Conservation (phyloP, 768 basidiomycete species). For the Lentinus tigrinus region DNA sequence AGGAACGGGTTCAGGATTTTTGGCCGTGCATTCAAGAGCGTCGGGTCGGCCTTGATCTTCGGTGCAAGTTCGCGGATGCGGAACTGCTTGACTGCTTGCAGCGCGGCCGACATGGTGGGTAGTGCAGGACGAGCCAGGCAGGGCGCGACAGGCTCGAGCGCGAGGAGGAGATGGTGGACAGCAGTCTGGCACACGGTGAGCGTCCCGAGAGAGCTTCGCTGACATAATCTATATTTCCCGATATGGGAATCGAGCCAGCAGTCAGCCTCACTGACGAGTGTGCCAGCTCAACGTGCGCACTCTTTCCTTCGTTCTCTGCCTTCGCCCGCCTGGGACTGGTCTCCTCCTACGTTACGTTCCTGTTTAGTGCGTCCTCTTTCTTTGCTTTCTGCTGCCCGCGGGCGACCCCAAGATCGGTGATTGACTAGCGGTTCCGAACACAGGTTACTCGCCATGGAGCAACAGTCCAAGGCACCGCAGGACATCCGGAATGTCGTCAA, state of each 20-base stretch:
- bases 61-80: conserved; percentile 45
- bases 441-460: conserved; percentile 45
- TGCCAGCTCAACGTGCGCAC: conserved; percentile 11
- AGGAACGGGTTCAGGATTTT: conserved; percentile 64
- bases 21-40: conserved; percentile 13
- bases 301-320: conserved; percentile 4
- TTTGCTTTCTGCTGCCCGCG: background rate
- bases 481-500: conserved; percentile 81
- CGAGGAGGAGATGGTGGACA: background rate
- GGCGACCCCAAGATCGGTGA: background rate
- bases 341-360: background rate
- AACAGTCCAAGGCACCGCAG: conserved; percentile 76
- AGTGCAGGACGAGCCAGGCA: background rate
- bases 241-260: conserved; percentile 18
- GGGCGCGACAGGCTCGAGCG: background rate
- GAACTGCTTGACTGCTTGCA: conserved; percentile 43
- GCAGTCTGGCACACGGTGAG: background rate
- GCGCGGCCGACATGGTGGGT: conserved; percentile 19
- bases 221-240: conserved; percentile 14
- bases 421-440: background rate
- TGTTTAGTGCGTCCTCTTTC: conserved; percentile 2
- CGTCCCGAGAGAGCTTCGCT: background rate
- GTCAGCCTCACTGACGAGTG: conserved; percentile 14
- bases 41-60: conserved; percentile 23
- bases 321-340: conserved; percentile 1